phyloP scores from a whole-genome alignment of 2,329 filamentous ascomycete species.

The Clonostachys rhizophaga region DNA sequence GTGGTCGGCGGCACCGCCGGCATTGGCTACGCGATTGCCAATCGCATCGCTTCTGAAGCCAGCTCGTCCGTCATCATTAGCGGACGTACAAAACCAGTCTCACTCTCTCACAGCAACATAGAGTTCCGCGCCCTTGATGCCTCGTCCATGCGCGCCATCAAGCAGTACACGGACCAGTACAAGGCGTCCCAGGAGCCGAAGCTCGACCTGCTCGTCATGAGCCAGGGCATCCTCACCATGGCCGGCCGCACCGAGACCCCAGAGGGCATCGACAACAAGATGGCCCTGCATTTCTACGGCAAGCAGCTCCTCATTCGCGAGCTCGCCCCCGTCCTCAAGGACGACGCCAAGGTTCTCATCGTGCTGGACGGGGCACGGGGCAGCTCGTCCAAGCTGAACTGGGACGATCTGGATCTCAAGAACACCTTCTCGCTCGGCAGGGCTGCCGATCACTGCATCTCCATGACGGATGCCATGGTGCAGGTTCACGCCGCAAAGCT shows the following conservation, averaged over 20 bases:
- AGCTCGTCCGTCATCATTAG: constrained; percentile 22
- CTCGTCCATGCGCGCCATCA: constrained; percentile 23
- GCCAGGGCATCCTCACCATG: constrained; percentile 27
- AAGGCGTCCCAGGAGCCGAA: constrained; percentile 14
- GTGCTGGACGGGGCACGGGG: constrained; percentile 25
- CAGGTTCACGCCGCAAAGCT: constrained; percentile 22
- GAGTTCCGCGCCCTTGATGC: constrained; percentile 23
- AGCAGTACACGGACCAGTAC: constrained; percentile 19
- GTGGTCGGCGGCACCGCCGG: constrained; percentile 27
- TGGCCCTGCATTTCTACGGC: constrained; percentile 40
- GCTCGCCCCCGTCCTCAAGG: constrained; percentile 26
- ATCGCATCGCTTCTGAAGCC: constrained; percentile 15
- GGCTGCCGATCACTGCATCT: constrained; percentile 26
- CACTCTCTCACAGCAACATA: constrained; percentile 21
- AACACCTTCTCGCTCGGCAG: constrained; percentile 20
- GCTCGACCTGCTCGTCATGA: constrained; percentile 30
- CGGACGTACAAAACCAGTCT: constrained; percentile 19
- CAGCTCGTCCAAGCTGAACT: constrained; percentile 22
- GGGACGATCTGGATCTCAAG: constrained; percentile 33
- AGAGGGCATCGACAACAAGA: constrained; percentile 38
- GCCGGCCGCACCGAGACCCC: constrained; percentile 29
- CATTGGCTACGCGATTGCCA: constrained; percentile 28
- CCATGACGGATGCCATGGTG: constrained; percentile 31
- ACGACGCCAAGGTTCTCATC: constrained; percentile 29
- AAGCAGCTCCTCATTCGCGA: constrained; percentile 34